Evolutionary conservation across 805 yeast genomes (phyloP).

Genomic region (Candida silvatica): DNA sequence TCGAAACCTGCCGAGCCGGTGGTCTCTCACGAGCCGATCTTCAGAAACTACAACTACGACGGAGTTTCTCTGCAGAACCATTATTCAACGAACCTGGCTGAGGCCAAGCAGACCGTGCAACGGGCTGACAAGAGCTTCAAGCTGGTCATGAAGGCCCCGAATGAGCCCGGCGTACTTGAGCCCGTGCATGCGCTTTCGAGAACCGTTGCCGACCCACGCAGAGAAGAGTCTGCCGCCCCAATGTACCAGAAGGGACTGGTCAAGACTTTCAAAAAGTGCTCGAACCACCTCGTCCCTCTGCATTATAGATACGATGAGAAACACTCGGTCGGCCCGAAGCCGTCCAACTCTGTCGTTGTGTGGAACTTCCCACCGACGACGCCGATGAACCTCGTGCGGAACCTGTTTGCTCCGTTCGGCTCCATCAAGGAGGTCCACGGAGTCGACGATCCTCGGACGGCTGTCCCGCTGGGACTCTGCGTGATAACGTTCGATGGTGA

Average conservation of each 20-base stretch:
- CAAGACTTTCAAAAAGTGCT: slow-evolving; percentile 11
- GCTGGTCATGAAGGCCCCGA: neutral
- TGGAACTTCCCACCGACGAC: slow-evolving; percentile 55
- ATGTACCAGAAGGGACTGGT: slow-evolving; percentile 7
- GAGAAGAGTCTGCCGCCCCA: slow-evolving; percentile 2
- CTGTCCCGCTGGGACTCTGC: slow-evolving; percentile 71
- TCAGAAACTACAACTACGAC: slow-evolving; percentile 12
- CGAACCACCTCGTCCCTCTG: slow-evolving; percentile 11
- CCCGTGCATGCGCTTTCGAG: slow-evolving; percentile 4
- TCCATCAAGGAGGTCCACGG: slow-evolving; percentile 49
- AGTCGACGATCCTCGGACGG: slow-evolving; percentile 64
- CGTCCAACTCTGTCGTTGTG: slow-evolving; percentile 59
- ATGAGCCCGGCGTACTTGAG: slow-evolving; percentile 20
- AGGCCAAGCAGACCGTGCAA: neutral
- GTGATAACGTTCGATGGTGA: slow-evolving; percentile 55
- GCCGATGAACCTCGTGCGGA: slow-evolving; percentile 34
- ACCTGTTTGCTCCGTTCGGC: slow-evolving; percentile 58
- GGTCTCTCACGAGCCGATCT: slow-evolving; percentile 3
- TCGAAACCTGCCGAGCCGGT: too few species aligned
- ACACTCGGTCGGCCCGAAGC: slow-evolving; percentile 68
- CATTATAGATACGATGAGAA: slow-evolving; percentile 42
- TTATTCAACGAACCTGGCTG: slow-evolving; percentile 4
- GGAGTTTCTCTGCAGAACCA: too few species aligned
- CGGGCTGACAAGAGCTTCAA: slow-evolving; percentile 5
- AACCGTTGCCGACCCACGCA: slow-evolving; percentile 15